Conservation (phyloP, 1,284 basidiomycete species). For the Marasmius sp. region DNA sequence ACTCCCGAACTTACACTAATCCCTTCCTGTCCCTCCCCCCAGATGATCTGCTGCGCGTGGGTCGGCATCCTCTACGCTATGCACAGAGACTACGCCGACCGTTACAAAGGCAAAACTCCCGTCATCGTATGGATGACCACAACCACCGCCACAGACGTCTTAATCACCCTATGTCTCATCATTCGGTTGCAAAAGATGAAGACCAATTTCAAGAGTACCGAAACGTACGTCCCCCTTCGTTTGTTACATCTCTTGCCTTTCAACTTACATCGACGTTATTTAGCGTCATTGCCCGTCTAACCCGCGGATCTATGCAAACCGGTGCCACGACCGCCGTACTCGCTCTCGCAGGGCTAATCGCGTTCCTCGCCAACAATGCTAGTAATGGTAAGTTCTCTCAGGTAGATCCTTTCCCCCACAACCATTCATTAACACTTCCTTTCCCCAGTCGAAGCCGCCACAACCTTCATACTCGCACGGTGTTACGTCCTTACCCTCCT, state of each 20-base stretch:
- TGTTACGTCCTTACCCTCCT: not conserved
- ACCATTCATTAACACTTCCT: too few relatives aligned
- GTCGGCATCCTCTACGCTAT: not conserved
- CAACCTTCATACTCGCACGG: not conserved
- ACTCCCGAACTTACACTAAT: not conserved
- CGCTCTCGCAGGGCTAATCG: not conserved
- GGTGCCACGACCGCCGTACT: not conserved
- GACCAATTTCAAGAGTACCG: not conserved
- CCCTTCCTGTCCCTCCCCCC: not conserved
- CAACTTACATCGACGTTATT: not conserved
- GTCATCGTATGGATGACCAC: not conserved
- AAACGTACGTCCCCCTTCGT: not conserved
- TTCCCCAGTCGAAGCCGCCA: not conserved
- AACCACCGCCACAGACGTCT: not conserved
- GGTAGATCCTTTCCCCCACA: too few relatives aligned
- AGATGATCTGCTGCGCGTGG: not conserved
- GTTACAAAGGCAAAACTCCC: not conserved
- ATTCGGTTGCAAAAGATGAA: not conserved
- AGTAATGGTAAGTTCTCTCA: not conserved
- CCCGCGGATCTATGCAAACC: not conserved
- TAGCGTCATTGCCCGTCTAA: not conserved
- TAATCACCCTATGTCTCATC: not conserved
- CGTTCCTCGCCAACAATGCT: not conserved
- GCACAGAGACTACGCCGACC: not conserved
- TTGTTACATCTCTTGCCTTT: not conserved